phyloP scores from a whole-genome alignment of 2,329 filamentous ascomycete genomes.

The Cordyceps javanica region DNA sequence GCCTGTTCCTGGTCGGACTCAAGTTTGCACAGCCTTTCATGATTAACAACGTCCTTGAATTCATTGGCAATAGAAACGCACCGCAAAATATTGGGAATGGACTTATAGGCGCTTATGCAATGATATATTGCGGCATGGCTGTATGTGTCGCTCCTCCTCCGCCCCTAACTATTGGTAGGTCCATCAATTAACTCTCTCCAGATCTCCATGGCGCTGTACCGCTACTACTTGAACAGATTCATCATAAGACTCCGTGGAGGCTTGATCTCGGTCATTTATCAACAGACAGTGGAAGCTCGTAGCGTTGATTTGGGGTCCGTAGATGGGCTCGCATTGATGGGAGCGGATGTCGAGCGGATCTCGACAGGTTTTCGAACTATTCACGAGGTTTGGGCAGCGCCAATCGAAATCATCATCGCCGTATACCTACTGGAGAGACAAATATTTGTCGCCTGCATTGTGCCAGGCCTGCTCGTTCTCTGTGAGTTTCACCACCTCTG shows the following conservation, averaged over 20 bases:
- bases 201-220: neutral
- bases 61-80: constrained; percentile 19
- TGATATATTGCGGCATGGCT: constrained; percentile 37
- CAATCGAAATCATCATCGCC: constrained; percentile 36
- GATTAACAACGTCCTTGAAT: constrained; percentile 24
- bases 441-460: constrained; percentile 38
- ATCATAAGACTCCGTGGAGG: neutral
- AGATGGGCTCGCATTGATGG: constrained; percentile 35
- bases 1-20: constrained; percentile 26
- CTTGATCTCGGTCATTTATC: constrained; percentile 1
- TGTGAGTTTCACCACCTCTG: constrained; percentile 7
- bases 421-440: constrained; percentile 40
- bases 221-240: constrained; percentile 1
- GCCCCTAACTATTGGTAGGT: neutral
- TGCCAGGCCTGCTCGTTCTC: constrained; percentile 33
- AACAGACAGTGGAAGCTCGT: neutral
- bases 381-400: constrained; percentile 36
- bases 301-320: neutral
- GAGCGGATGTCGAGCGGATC: constrained; percentile 37
- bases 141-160: constrained; percentile 20
- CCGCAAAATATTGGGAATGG: constrained; percentile 22
- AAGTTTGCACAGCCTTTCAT: constrained; percentile 36
- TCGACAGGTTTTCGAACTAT: constrained; percentile 27
- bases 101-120: constrained; percentile 32
- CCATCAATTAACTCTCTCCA: neutral